Percentiles rank a stretch among this genome's conserved stretches.
Evolutionary conservation across 208 protist species (phyloP).

Genomic region (Tritrichomonas musculus): DNA sequence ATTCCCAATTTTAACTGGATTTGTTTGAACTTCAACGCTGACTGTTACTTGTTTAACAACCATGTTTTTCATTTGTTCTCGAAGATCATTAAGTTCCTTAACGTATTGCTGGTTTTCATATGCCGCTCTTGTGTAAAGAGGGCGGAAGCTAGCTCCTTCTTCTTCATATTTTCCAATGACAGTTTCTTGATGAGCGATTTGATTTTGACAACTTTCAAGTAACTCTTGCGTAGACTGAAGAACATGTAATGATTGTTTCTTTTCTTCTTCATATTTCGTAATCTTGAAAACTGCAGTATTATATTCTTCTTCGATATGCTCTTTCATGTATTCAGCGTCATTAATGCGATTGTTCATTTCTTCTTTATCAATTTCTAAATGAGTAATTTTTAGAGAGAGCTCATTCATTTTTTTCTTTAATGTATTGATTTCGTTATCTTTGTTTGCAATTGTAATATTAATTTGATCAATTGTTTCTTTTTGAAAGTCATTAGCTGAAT

Average conservation of each 20-base stretch:
- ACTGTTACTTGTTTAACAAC: background rate
- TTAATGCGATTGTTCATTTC: background rate
- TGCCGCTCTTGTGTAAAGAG: background rate
- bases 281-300: background rate
- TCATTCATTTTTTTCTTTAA: too few species aligned
- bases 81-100: background rate
- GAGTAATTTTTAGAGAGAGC: background rate
- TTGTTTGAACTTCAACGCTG: background rate
- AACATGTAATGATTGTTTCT: background rate
- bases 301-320: background rate
- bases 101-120: background rate
- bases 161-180: conserved; percentile 5
- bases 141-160: conserved; percentile 1
- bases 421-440: background rate
- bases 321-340: background rate
- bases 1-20: too few species aligned
- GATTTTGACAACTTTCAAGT: background rate
- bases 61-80: background rate
- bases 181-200: background rate
- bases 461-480: background rate
- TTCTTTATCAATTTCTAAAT: background rate
- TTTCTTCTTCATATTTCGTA: background rate
- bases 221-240: background rate
- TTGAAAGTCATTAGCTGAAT: background rate
- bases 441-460: background rate